These are phyloP conservation scores for Perkinsus chesapeaki DNA, from an alignment of 169 alveolate genomes.

Conservation along the genomic window DNA sequence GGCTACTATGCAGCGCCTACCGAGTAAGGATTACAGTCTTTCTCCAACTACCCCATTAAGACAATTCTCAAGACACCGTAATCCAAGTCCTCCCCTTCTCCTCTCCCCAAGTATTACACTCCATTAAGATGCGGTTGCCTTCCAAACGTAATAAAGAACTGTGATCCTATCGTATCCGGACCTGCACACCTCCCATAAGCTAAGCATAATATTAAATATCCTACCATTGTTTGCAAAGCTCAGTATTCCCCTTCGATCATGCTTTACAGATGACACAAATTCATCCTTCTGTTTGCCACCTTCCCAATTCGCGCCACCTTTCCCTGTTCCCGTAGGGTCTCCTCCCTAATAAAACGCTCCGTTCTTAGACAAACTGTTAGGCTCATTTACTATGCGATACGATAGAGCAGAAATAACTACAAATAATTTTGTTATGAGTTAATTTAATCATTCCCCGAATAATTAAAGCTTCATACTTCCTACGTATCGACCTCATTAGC, in stretches of 20 bases:
- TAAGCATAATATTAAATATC: background rate
- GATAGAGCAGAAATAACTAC: background rate
- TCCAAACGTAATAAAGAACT: slow-evolving; percentile 29
- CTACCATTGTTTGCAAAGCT: slow-evolving; percentile 31
- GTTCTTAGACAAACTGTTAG: background rate
- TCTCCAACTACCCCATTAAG: too few species aligned
- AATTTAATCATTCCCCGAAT: too few species aligned
- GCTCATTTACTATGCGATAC: background rate
- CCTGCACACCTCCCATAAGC: background rate
- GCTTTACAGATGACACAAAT: slow-evolving; percentile 56
- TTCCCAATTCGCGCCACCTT: slow-evolving; percentile 67
- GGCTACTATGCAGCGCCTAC: too few species aligned
- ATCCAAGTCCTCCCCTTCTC: background rate
- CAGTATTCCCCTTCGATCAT: slow-evolving; percentile 26
- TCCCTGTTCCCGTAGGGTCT: slow-evolving; percentile 75
- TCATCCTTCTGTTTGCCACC: slow-evolving; percentile 69
- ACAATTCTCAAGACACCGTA: too few species aligned
- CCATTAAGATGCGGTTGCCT: slow-evolving; percentile 31
- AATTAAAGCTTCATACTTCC: too few species aligned
- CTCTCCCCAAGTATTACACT: background rate
- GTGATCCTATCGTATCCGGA: slow-evolving; percentile 37
- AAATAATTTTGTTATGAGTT: too few species aligned
- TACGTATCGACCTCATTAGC: too few species aligned
- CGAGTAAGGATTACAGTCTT: too few species aligned
- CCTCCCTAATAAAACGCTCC: slow-evolving; percentile 49